phyloP scores from a whole-genome alignment of 1,139 yeast species.

The Yamadazyma buinensis region DNA sequence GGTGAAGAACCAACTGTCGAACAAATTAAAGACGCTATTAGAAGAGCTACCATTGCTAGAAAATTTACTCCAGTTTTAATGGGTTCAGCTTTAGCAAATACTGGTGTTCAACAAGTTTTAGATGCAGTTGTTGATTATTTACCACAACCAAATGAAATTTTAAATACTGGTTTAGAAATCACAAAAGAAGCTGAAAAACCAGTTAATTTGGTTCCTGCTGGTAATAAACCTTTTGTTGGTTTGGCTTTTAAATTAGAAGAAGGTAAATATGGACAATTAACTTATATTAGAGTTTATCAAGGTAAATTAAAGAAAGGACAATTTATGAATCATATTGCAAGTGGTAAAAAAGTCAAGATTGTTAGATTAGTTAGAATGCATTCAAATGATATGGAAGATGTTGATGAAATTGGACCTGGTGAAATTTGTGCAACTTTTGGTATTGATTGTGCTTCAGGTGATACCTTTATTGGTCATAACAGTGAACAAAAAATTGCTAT shows the following conservation, averaged over 20 bases:
- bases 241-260: conserved; percentile 97
- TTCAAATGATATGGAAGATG: conserved; percentile 98
- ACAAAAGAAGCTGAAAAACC: conserved; percentile 51
- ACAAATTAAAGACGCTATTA: conserved; percentile 83
- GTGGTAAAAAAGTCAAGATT: conserved; percentile 91
- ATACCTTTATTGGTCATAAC: conserved; percentile 77
- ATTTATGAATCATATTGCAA: conserved; percentile 82
- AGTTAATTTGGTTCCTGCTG: conserved; percentile 71
- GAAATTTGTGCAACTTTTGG: conserved; percentile 99
- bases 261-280: conserved; percentile 95
- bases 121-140: conserved; percentile 95
- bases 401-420: conserved; percentile 93
- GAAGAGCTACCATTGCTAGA: conserved; percentile 95
- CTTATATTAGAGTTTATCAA: conserved; percentile 95
- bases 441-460: conserved; percentile 99
- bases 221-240: conserved; percentile 83
- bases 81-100: conserved; percentile 98
- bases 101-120: conserved; percentile 90
- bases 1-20: conserved; percentile 83
- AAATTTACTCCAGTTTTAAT: conserved; percentile 96
- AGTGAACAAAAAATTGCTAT: conserved; percentile 76
- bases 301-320: conserved; percentile 90
- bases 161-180: conserved; percentile 85
- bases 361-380: conserved; percentile 98
- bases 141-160: conserved; percentile 91